These are phyloP conservation scores for Hypholoma fasciculare DNA, from an alignment of 768 basidiomycete species.

Conservation along the genomic window DNA sequence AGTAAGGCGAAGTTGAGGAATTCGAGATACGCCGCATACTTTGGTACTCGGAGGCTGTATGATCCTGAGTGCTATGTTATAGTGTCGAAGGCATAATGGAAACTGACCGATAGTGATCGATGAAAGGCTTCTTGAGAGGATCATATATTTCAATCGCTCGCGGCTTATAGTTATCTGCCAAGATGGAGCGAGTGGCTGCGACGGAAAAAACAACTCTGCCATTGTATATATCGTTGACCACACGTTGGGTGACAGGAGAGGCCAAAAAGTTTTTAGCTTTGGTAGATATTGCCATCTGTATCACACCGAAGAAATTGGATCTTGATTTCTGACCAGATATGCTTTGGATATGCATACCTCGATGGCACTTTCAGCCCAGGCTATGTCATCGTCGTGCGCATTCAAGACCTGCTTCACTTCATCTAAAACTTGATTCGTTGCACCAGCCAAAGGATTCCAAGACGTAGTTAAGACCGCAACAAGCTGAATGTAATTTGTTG, in stretches of 20 bases:
- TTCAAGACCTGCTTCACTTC: slow-evolving; percentile 62
- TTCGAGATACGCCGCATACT: slow-evolving; percentile 76
- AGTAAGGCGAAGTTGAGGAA: slow-evolving; percentile 76
- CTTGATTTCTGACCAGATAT: background rate
- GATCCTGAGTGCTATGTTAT: background rate
- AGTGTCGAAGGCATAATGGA: background rate
- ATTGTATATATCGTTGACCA: slow-evolving; percentile 84
- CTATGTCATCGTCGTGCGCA: slow-evolving; percentile 59
- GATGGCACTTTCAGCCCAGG: slow-evolving; percentile 77
- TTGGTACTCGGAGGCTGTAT: slow-evolving; percentile 74
- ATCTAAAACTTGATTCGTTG: slow-evolving; percentile 62
- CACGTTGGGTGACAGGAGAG: slow-evolving; percentile 80
- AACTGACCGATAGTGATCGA: slow-evolving; percentile 79
- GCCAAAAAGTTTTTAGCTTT: slow-evolving; percentile 83
- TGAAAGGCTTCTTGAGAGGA: slow-evolving; percentile 61
- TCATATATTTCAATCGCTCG: slow-evolving; percentile 75
- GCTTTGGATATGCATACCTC: slow-evolving; percentile 56
- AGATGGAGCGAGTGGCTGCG: slow-evolving; percentile 65
- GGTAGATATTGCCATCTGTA: slow-evolving; percentile 86
- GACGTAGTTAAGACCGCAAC: slow-evolving; percentile 76
- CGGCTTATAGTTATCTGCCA: slow-evolving; percentile 90
- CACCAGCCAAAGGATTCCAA: slow-evolving; percentile 87
- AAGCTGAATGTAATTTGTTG: slow-evolving; percentile 73
- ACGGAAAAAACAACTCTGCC: slow-evolving; percentile 75
- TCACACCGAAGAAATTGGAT: too few relatives aligned